A percentile compares a stretch with the other conserved stretches of the same genome.
These are phyloP conservation scores for Fusarium keratoplasticum DNA, from an alignment of 2,329 filamentous ascomycete species.

Conservation along the genomic window DNA sequence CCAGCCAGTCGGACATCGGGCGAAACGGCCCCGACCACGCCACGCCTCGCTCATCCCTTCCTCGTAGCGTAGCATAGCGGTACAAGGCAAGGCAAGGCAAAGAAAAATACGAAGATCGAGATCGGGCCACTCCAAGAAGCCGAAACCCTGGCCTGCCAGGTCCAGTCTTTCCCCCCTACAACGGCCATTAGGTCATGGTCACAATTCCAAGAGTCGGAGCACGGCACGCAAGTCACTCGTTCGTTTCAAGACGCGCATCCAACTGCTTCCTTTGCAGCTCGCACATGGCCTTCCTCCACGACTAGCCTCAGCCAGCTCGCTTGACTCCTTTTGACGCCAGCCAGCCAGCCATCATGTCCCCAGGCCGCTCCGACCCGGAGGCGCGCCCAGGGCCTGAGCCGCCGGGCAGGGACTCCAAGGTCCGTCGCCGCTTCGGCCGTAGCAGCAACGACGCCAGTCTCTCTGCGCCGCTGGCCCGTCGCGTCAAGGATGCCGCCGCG, in stretches of 20 bases:
- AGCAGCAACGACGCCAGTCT: constrained; percentile 19
- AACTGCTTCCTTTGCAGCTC: not conserved
- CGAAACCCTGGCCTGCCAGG: not conserved
- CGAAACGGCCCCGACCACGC: constrained; percentile 20
- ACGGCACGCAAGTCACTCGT: constrained; percentile 28
- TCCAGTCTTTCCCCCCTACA: constrained; percentile 27
- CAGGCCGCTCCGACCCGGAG: constrained; percentile 26
- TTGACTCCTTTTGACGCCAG: constrained; percentile 13
- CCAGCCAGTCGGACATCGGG: constrained; percentile 25
- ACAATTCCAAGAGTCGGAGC: constrained; percentile 4
- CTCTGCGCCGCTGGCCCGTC: constrained; percentile 29
- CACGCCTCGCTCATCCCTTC: constrained; percentile 21
- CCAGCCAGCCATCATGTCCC: constrained; percentile 29
- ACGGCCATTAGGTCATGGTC: constrained; percentile 16
- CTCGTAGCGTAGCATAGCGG: not conserved
- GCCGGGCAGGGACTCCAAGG: constrained; percentile 16
- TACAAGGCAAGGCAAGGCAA: constrained; percentile 21
- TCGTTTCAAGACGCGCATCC: constrained; percentile 29
- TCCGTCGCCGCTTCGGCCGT: constrained; percentile 17
- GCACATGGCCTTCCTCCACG: constrained; percentile 11
- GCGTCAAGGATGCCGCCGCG: constrained; percentile 35
- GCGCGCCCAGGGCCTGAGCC: constrained; percentile 17
- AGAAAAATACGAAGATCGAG: constrained; percentile 25
- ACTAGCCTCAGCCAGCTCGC: constrained; percentile 36
- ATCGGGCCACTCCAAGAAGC: constrained; percentile 6